Conservation (phyloP, 331 rosid genomes). For the Phaseolus coccineus region DNA sequence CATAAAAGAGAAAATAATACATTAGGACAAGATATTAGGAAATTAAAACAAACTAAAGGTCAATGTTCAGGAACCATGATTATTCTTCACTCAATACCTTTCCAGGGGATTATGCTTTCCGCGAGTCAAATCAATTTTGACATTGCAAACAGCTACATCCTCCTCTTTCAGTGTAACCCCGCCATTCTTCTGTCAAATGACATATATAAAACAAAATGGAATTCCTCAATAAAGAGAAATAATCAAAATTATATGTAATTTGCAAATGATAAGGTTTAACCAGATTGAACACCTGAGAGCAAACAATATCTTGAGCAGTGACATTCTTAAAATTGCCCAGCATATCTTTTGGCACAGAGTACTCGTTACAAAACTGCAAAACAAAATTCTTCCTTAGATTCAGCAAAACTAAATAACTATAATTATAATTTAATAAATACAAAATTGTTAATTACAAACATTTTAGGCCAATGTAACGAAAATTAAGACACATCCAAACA, state of each 20-base stretch:
- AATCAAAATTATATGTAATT: constrained; percentile 22
- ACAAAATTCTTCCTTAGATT: constrained; percentile 34
- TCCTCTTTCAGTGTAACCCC: constrained; percentile 78
- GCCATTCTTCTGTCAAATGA: constrained; percentile 70
- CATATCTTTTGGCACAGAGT: constrained; percentile 88
- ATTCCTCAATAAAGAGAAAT: constrained; percentile 30
- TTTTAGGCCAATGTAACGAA: not conserved
- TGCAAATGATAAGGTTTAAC: constrained; percentile 21
- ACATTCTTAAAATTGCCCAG: constrained; percentile 80
- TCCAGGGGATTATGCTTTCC: constrained; percentile 89
- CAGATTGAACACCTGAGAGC: constrained; percentile 75
- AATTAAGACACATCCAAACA: constrained; percentile 28
- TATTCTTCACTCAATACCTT: constrained; percentile 62
- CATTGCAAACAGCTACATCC: constrained; percentile 80
- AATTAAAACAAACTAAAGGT: constrained; percentile 21
- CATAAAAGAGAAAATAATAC: constrained; percentile 24
- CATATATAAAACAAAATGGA: constrained; percentile 22
- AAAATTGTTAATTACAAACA: constrained; percentile 12
- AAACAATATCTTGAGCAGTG: constrained; percentile 91
- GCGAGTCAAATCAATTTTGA: constrained; percentile 94
- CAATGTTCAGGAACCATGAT: constrained; percentile 18
- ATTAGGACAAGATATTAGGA: constrained; percentile 16
- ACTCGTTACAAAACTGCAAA: constrained; percentile 90
- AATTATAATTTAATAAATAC: not conserved
- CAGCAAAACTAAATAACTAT: not conserved